phyloP scores from a whole-genome alignment of 2,329 filamentous ascomycete species.

The Arthrinium puccinioides region DNA sequence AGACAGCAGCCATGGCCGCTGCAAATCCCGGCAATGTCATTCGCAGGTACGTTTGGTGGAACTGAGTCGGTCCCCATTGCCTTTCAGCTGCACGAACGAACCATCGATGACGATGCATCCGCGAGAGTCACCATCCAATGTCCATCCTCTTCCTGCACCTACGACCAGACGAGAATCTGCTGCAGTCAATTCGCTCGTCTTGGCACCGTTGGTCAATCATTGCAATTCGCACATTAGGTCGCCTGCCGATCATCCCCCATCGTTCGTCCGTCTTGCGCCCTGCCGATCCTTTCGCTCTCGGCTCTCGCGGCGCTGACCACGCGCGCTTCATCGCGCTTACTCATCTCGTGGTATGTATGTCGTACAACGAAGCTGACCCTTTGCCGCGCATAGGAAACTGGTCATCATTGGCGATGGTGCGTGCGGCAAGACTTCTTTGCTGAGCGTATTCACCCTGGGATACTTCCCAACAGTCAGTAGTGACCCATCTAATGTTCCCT shows the following conservation, averaged over 20 bases:
- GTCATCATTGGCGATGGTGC: slow-evolving; percentile 54
- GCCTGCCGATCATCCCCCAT: no score
- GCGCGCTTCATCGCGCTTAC: no score
- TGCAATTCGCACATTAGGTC: no score
- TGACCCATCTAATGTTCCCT: slow-evolving; percentile 4
- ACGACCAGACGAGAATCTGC: no score
- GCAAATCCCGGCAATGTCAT: slow-evolving; percentile 33
- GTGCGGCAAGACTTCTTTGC: slow-evolving; percentile 93
- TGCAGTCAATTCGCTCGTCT: no score
- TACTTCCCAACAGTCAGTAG: slow-evolving; percentile 90
- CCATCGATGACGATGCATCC: no score
- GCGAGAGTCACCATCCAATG: no score
- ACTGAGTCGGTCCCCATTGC: not conserved
- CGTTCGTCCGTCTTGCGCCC: slow-evolving; percentile 1
- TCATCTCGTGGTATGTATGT: not conserved
- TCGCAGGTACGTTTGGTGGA: slow-evolving; percentile 26
- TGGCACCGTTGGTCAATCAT: no score
- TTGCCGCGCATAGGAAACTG: slow-evolving; percentile 18
- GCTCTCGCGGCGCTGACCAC: slow-evolving; percentile 2
- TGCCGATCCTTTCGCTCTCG: slow-evolving; percentile 2
- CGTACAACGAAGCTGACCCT: slow-evolving; percentile 5
- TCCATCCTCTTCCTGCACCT: no score
- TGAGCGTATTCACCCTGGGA: slow-evolving; percentile 95
- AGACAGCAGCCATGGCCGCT: slow-evolving; percentile 11
- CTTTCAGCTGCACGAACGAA: no score